These are phyloP conservation scores for Dimocarpus longan DNA, from an alignment of 345 rosid species.

Conservation along the genomic window DNA sequence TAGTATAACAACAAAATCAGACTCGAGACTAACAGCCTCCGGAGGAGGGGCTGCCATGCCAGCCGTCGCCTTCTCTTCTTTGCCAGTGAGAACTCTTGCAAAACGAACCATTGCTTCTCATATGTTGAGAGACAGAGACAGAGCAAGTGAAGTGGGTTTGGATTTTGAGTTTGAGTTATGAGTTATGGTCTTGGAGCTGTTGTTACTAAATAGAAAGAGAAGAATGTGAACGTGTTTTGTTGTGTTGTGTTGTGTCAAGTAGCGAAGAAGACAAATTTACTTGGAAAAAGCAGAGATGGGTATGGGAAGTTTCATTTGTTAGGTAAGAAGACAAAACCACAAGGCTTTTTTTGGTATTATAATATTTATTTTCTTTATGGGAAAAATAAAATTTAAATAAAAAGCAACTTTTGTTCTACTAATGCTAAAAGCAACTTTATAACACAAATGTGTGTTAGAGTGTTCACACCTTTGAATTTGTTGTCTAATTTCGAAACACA, in stretches of 20 bases:
- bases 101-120: slow-evolving; percentile 7
- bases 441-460: neutral
- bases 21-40: slow-evolving; percentile 41
- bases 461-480: neutral
- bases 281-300: neutral
- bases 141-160: neutral
- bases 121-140: neutral
- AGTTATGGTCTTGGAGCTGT: neutral
- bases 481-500: neutral
- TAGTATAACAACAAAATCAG: slow-evolving; percentile 63
- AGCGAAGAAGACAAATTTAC: neutral
- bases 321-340: neutral
- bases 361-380: neutral
- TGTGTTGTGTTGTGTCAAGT: neutral
- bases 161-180: neutral
- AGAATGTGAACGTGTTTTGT: neutral
- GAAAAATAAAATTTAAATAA: no score
- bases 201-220: neutral
- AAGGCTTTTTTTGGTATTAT: neutral
- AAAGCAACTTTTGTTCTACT: neutral
- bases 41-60: slow-evolving; percentile 44
- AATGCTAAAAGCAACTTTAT: neutral
- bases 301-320: neutral
- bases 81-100: slow-evolving; percentile 10
- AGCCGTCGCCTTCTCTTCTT: neutral